Evolutionary conservation across 768 basidiomycete species (phyloP).

Genomic region (Macrocybe gigantea): DNA sequence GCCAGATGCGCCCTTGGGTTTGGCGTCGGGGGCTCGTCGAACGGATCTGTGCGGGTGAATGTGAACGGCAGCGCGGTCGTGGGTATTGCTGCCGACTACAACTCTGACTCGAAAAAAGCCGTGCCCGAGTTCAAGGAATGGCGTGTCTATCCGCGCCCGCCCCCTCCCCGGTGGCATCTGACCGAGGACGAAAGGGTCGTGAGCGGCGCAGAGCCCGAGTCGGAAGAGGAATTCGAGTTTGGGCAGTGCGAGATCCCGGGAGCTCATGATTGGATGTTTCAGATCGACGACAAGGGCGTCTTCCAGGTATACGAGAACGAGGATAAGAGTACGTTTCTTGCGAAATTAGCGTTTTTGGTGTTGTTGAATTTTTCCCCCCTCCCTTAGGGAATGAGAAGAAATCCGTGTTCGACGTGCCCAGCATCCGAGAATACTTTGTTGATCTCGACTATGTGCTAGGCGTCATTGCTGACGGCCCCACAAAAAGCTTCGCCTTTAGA

Average conservation of each 20-base stretch:
- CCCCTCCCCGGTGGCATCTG: conserved; percentile 97
- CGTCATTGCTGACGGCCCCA: conserved; percentile 92
- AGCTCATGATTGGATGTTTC: conserved; percentile 54
- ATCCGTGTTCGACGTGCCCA: conserved; percentile 75
- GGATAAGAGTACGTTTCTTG: conserved; percentile 16
- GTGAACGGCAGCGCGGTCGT: not conserved
- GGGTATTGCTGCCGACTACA: not conserved
- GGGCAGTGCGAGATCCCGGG: conserved; percentile 72
- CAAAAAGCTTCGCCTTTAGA: conserved; percentile 93
- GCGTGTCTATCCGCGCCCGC: conserved; percentile 90
- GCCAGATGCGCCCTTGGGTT: conserved; percentile 44
- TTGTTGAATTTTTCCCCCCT: conserved; percentile 2
- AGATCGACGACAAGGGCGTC: conserved; percentile 84
- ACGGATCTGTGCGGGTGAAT: no score
- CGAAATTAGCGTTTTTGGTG: not conserved
- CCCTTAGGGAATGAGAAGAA: conserved; percentile 27
- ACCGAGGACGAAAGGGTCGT: conserved; percentile 41
- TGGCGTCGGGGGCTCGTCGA: no score
- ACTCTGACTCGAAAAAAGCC: conserved; percentile 10
- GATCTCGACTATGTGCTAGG: conserved; percentile 89
- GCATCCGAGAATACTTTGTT: conserved; percentile 90
- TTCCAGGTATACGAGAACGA: conserved; percentile 70
- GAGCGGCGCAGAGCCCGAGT: conserved; percentile 29
- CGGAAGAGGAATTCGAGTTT: conserved; percentile 57
- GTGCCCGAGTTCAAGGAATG: conserved; percentile 50